phyloP scores from a whole-genome alignment of 768 basidiomycete species.

The Lentinula sp. region DNA sequence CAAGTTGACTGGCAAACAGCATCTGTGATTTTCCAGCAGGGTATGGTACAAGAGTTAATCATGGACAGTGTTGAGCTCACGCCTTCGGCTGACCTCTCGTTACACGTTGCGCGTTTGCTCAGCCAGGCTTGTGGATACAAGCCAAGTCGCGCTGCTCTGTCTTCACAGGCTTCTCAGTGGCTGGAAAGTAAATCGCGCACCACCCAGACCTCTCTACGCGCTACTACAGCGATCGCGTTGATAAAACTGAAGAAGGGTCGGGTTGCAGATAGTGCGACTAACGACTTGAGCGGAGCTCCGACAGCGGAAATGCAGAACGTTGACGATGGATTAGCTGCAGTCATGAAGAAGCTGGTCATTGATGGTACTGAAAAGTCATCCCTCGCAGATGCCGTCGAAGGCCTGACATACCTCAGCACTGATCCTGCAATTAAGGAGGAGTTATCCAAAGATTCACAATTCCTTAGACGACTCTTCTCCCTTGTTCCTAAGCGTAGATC shows the following conservation, averaged over 20 bases:
- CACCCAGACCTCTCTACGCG: constrained; percentile 43
- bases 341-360: constrained; percentile 54
- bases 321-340: constrained; percentile 41
- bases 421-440: constrained; percentile 57
- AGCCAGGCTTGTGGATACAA: constrained; percentile 75
- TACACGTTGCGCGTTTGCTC: constrained; percentile 67
- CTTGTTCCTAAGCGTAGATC: constrained; percentile 48
- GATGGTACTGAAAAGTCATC: constrained; percentile 32
- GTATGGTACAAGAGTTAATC: constrained; percentile 58
- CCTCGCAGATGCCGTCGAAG: constrained; percentile 69
- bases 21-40: constrained; percentile 53
- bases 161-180: constrained; percentile 58
- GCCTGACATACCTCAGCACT: constrained; percentile 75
- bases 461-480: constrained; percentile 53
- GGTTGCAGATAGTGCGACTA: constrained; percentile 36
- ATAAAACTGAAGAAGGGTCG: constrained; percentile 69
- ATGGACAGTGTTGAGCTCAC: constrained; percentile 68
- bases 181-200: constrained; percentile 52
- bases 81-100: constrained; percentile 39
- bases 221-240: constrained; percentile 65
- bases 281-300: constrained; percentile 2
- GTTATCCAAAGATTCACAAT: constrained; percentile 44
- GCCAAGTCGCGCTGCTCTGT: constrained; percentile 55
- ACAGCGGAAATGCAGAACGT: constrained; percentile 13
- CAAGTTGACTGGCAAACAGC: constrained; percentile 76